Evolutionary conservation across 768 basidiomycete genomes (phyloP), one percentile per base, ranked within the genome.

Genomic region (Russula griseocarnosa): DNA sequence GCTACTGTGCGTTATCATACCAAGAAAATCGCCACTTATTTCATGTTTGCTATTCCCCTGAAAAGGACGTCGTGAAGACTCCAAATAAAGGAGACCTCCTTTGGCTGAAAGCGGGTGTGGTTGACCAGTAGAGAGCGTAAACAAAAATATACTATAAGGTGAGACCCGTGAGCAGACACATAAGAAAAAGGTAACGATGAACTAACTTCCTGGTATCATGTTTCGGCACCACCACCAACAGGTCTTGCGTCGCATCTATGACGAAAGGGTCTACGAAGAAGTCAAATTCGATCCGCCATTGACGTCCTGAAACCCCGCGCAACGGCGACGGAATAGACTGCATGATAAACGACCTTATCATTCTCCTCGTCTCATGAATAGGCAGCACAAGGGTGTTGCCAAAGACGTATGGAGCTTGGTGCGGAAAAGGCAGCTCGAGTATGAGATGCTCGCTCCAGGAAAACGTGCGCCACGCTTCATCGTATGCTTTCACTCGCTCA

Each of bases 41-140:
- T 38, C 58, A 11, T 50, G 49, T 14, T 59, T 59, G 47, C 58
- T 59, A 18, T 61, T 46, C 16, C 52, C 52, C 42, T 5, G 1
- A 24, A 7, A 14, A 7, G 26, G 24, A n/a, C 11, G 1, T 34
- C 22, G 26, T 5, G 22, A 24, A 2, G 8, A 2, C 10, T 61
- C 52, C 36, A 61, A 16, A 55, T 24, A 40, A 24, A 55, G 32
- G 26, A 49, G 10, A 1, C 46, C 61, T 2, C 20, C 46, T 7
- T 55, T 55, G 47, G 46, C 54, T 44, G 61, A 36, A n/a, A 62
- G 61, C 3, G 61, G 10, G 36, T 62, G 61, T 22, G 54, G 46
- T 18, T 26, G 34, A 30, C 60, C 60, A 5, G 51, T 55, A 4
- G 60, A 53, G 14, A 61, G 30, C 14, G 51, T 5, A 13, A 40